phyloP scores from a whole-genome alignment of 495 filamentous ascomycete species.

The Halenospora varia region DNA sequence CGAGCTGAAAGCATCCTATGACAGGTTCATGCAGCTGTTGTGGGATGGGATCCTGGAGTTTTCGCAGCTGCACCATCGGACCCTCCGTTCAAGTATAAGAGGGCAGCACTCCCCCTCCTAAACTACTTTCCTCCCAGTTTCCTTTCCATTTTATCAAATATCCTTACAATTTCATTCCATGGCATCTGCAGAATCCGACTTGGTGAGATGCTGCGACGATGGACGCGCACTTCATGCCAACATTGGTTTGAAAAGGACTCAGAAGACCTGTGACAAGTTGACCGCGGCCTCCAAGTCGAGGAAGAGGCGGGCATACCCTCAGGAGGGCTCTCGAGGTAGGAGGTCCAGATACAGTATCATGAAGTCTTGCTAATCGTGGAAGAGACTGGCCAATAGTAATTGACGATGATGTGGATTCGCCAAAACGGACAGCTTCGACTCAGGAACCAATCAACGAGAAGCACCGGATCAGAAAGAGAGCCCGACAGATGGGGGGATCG shows the following conservation, averaged over 20 bases:
- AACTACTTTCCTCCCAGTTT: slow-evolving; percentile 12
- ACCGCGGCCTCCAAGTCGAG: slow-evolving; percentile 9
- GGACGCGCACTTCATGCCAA: slow-evolving; percentile 14
- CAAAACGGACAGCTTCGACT: slow-evolving; percentile 12
- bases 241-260: slow-evolving; percentile 14
- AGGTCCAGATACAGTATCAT: slow-evolving; percentile 16
- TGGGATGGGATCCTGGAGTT: not conserved
- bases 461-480: slow-evolving; percentile 7
- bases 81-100: not conserved
- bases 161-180: slow-evolving; percentile 12
- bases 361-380: slow-evolving; percentile 14
- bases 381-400: slow-evolving; percentile 17
- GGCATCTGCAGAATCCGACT: slow-evolving; percentile 16
- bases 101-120: slow-evolving; percentile 2
- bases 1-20: not conserved
- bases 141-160: slow-evolving; percentile 11
- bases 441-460: slow-evolving; percentile 13
- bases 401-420: slow-evolving; percentile 17
- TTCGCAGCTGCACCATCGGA: not conserved
- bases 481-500: slow-evolving; percentile 9
- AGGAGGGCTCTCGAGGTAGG: slow-evolving; percentile 15
- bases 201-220: slow-evolving; percentile 17
- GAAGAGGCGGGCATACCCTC: slow-evolving; percentile 11
- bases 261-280: slow-evolving; percentile 12
- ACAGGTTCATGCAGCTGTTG: not conserved